Evolutionary conservation across 2,329 filamentous ascomycete species (phyloP), one percentile per base, ranked within the genome.

Genomic region (Raffaelea deltoideospora): DNA sequence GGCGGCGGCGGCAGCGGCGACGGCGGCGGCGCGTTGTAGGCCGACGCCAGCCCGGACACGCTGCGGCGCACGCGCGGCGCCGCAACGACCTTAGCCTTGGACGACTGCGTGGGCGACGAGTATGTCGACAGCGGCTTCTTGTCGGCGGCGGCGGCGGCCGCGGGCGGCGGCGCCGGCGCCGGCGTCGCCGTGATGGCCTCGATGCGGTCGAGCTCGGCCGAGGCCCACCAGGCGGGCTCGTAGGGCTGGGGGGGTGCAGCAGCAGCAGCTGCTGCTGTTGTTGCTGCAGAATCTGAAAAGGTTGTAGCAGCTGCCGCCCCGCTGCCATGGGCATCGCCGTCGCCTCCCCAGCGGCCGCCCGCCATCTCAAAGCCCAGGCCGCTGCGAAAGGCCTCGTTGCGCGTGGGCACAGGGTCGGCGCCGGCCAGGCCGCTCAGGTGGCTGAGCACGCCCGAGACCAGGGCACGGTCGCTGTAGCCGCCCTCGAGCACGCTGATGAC

Each of bases 401-500:
- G 58, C 20, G 53, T 54, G 11, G 47, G 44, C 29, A 52, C 51
- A 23, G 55, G 57, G 37, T 65, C 69, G 18, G 63, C 63, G 29
- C 74, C 73, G 29, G 75, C 76, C 28, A 98, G 67, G 6, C 88
- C 90, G 47, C 82, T 84, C 15, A 98, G 55, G 56, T 98, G 90
- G 53, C 87, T 93, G 40, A 95, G 61, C 3, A 95, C 78, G 31
- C 90, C 90, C 24, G 85, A 94, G 36, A 72, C 79, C 34, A 98
- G 61, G 9, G 90, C 90, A 40, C 87, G 75, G 56, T 98, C 84
- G 52, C 87, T 95, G 52, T 98, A 98, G 1, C 90, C 90, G 23
- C 90, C 90, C 57, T 98, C 90, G 18, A 98, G 67, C 3, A 96
- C 86, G 53, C 88, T 96, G 50, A 98, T 79, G 18, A 96, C 68